Evolutionary conservation across 805 yeast genomes (phyloP).

Genomic region (Yamadazyma sp.): DNA sequence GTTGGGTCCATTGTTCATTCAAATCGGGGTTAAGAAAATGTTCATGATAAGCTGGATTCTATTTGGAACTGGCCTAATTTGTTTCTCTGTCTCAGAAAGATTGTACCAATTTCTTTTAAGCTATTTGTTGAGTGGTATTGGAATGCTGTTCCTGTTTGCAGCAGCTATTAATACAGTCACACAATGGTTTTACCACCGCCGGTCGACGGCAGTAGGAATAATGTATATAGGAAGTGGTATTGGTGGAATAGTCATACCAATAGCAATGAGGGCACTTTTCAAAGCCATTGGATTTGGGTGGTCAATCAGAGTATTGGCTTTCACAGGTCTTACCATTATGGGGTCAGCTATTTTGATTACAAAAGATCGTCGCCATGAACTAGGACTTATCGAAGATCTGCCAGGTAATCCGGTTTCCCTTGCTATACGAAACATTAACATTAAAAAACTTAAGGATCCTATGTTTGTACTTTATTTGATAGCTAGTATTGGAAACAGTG

Average conservation of each 20-base stretch:
- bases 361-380: conserved; percentile 16
- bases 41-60: conserved; percentile 16
- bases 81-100: conserved; percentile 18
- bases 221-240: conserved; percentile 29
- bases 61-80: conserved; percentile 20
- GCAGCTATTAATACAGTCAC: conserved; percentile 20
- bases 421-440: conserved; percentile 20
- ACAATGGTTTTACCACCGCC: conserved; percentile 20
- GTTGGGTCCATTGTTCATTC: conserved; percentile 24
- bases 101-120: conserved; percentile 23
- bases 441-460: conserved; percentile 19
- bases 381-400: conserved; percentile 2
- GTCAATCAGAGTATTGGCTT: conserved; percentile 24
- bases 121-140: conserved; percentile 21
- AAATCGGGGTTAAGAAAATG: conserved; percentile 20
- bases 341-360: conserved; percentile 15
- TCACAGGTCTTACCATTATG: conserved; percentile 18
- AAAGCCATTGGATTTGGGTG: conserved; percentile 28
- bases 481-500: conserved; percentile 24
- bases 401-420: conserved; percentile 7
- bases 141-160: conserved; percentile 22
- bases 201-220: conserved; percentile 24
- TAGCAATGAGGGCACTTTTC: conserved; percentile 22
- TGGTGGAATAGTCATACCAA: conserved; percentile 27
- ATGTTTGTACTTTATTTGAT: conserved; percentile 19